Base-by-base conservation (phyloP, 1,284 basidiomycete species). In the Ceratobasidium sp. region DNA sequence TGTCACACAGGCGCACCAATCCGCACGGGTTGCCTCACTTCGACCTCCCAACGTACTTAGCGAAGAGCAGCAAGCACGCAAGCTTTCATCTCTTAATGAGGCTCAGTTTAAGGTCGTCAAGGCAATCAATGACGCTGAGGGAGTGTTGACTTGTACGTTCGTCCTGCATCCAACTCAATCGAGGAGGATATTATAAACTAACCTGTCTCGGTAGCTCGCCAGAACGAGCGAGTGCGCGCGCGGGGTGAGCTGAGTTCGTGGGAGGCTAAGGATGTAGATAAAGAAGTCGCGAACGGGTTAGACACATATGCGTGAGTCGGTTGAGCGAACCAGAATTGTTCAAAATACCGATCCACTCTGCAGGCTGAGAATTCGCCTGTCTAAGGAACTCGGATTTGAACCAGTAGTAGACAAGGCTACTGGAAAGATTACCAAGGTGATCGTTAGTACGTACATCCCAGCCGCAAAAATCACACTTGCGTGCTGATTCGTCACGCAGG, bases 191-290 rank as follows among this genome's bases (percentile, higher is more conserved):
- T 61, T 12, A 54, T 48, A 53, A 23, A 16, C 25, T 54, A 33
- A 54, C 23, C 36, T 63, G 48, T 56, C 62, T 4, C 46, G 49
- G 33, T 40, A 74, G 56, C 67, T 73, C 64, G 64, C 5, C 64
- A 67, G 30, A 67, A 67, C 64, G 64, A 67, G 25, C 64, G 64
- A 9, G 49, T 67, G 25, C 64, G 64, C n/a, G 64, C 64, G 25
- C 49, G 64, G 18, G 40, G 30, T 4, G 64, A 67, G 28, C 38
- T 67, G 25, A 33, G 64, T 25, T 67, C 64, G 3, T 67, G 64
- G 58, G 72, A 75, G 42, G 73, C 75, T 25, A 74, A 67, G 46
- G 74, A 75, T 33, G 74, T 75, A 3, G 56, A 63, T 12, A 62
- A 71, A 36, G 74, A 74, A n/a, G 62, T 73, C 44, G 73, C 72